Conservation (phyloP, 148 eudicot species). For the Camellia japonica region DNA sequence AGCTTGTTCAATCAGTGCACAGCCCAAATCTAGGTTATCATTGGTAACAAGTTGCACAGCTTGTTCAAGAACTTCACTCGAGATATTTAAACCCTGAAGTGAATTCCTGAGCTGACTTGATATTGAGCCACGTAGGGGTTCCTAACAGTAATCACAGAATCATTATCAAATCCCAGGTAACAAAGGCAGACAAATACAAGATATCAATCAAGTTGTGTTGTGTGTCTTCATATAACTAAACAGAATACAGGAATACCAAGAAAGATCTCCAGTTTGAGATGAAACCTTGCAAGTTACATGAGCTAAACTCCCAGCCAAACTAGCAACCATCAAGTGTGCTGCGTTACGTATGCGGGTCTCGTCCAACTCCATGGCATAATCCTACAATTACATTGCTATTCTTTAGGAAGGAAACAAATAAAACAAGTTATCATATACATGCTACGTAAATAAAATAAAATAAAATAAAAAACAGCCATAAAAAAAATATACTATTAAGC, state of each 20-base stretch:
- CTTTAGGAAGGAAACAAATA: neutral
- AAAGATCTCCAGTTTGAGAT: slow-evolving; percentile 5
- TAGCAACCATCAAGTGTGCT: slow-evolving; percentile 96
- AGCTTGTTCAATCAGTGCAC: slow-evolving; percentile 84
- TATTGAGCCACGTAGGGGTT: slow-evolving; percentile 83
- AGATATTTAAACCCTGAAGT: slow-evolving; percentile 56
- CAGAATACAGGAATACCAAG: neutral
- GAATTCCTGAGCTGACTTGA: slow-evolving; percentile 66
- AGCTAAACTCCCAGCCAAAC: slow-evolving; percentile 97
- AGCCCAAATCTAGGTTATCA: slow-evolving; percentile 91
- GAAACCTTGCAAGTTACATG: slow-evolving; percentile 97
- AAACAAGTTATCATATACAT: neutral
- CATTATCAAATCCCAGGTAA: slow-evolving; percentile 13
- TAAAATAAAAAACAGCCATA: too few species aligned
- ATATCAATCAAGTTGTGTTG: neutral
- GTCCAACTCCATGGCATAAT: slow-evolving; percentile 94
- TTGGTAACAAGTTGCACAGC: slow-evolving; percentile 74
- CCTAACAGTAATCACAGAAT: slow-evolving; percentile 36
- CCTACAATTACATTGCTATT: slow-evolving; percentile 37
- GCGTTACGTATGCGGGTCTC: slow-evolving; percentile 84
- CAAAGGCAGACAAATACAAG: neutral
- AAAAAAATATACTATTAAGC: neutral
- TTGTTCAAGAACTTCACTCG: slow-evolving; percentile 60
- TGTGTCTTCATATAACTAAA: neutral
- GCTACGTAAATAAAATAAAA: too few species aligned